Percentiles rank a stretch among this genome's conserved stretches.
Evolutionary conservation across 2,329 filamentous ascomycete genomes (phyloP).

Genomic region (Cladorrhinum sp.): DNA sequence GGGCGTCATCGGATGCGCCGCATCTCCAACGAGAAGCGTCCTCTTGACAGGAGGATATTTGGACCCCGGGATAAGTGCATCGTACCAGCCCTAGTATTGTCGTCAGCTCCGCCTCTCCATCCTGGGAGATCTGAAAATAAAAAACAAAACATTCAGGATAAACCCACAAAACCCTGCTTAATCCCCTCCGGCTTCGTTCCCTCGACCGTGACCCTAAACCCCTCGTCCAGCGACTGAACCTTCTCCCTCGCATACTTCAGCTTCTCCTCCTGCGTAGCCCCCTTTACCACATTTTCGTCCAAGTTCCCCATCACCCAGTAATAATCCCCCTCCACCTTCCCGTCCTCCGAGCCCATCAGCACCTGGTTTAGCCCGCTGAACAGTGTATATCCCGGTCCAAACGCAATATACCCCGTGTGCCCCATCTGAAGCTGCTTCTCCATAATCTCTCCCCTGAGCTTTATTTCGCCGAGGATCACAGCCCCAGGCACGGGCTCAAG

Average conservation of each 20-base stretch:
- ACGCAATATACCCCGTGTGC: neutral
- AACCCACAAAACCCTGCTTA: too few species aligned
- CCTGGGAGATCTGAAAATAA: too few species aligned
- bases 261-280: neutral
- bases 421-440: neutral
- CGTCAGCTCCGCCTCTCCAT: too few species aligned
- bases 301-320: neutral
- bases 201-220: neutral
- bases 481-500: neutral
- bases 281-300: neutral
- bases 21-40: neutral
- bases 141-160: too few species aligned
- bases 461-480: neutral
- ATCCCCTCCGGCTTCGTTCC: neutral
- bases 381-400: neutral
- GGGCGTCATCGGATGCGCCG: neutral
- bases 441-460: neutral
- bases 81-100: too few species aligned
- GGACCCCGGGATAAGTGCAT: neutral
- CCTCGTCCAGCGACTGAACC: neutral
- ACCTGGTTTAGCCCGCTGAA: neutral
- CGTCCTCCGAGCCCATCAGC: neutral
- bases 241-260: neutral
- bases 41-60: neutral
- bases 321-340: too few species aligned